These are phyloP conservation scores for Penicillium palitans DNA, from an alignment of 2,329 filamentous ascomycete species.

Conservation along the genomic window DNA sequence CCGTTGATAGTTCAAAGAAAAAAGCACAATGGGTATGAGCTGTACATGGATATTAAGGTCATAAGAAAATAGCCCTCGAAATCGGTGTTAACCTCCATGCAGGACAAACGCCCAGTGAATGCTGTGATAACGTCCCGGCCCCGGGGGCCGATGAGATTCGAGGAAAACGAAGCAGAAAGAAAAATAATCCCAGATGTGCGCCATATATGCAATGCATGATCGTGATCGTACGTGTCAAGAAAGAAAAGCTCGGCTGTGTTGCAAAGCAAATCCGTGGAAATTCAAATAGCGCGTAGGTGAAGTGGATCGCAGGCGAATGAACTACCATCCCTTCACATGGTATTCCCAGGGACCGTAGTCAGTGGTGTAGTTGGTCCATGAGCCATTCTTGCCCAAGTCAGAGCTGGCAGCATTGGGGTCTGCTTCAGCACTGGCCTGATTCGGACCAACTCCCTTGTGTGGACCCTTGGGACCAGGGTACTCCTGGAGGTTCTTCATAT, in stretches of 20 bases:
- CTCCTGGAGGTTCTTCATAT: slow-evolving; percentile 83
- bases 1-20: slow-evolving; percentile 19
- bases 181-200: slow-evolving; percentile 36
- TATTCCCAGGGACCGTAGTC: slow-evolving; percentile 80
- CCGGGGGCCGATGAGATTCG: slow-evolving; percentile 19
- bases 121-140: slow-evolving; percentile 22
- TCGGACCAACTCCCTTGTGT: slow-evolving; percentile 40
- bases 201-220: slow-evolving; percentile 43
- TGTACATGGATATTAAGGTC: slow-evolving; percentile 38
- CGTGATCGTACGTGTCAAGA: slow-evolving; percentile 39
- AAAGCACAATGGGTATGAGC: slow-evolving; percentile 22
- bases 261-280: slow-evolving; percentile 12
- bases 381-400: slow-evolving; percentile 65
- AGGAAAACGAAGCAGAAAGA: slow-evolving; percentile 15
- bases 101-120: slow-evolving; percentile 35
- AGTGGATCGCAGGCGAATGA: neutral
- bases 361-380: slow-evolving; percentile 79
- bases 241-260: slow-evolving; percentile 16
- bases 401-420: slow-evolving; percentile 21
- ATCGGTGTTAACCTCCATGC: slow-evolving; percentile 23
- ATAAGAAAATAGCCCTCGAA: slow-evolving; percentile 20
- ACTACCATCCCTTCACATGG: slow-evolving; percentile 80
- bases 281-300: neutral
- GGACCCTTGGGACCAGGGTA: slow-evolving; percentile 66
- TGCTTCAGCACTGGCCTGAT: slow-evolving; percentile 25